phyloP scores from a whole-genome alignment of 2,329 filamentous ascomycete species.

The Ophiosphaerella herpotricha region DNA sequence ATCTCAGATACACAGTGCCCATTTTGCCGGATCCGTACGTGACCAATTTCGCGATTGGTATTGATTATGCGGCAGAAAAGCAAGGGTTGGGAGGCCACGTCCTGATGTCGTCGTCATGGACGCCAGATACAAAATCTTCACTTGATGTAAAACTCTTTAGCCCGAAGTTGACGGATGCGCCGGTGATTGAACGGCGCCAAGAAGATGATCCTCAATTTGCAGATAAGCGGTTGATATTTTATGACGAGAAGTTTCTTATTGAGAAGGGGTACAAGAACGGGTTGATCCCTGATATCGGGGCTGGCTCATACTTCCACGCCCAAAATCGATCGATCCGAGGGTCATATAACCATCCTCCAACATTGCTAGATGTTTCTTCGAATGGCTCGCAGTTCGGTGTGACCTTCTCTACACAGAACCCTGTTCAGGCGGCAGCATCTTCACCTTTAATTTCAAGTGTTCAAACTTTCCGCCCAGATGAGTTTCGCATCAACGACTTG shows the following conservation, averaged over 20 bases:
- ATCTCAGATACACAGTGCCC: not conserved
- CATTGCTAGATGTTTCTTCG: not conserved
- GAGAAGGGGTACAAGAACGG: not conserved
- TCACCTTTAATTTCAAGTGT: not conserved
- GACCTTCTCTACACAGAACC: not conserved
- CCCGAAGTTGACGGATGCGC: not conserved
- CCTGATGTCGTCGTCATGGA: not conserved
- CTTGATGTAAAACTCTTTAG: not conserved
- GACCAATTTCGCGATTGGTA: not conserved
- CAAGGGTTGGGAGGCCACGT: not conserved
- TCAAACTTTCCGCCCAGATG: not conserved
- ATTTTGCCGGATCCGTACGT: not conserved
- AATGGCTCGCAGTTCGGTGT: not conserved
- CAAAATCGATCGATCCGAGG: not conserved
- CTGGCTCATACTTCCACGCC: not conserved
- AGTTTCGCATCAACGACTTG: not conserved
- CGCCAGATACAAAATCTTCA: not conserved
- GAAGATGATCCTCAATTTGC: not conserved
- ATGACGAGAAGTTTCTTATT: not conserved
- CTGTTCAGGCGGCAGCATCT: not conserved
- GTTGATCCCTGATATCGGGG: not conserved
- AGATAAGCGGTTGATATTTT: not conserved
- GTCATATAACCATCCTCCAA: not conserved
- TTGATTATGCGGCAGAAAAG: not conserved
- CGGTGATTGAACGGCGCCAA: not conserved